A percentile compares a stretch with the other conserved stretches of the same genome.
Evolutionary conservation across 805 yeast species (phyloP).

Genomic region (Saturnispora sekii): DNA sequence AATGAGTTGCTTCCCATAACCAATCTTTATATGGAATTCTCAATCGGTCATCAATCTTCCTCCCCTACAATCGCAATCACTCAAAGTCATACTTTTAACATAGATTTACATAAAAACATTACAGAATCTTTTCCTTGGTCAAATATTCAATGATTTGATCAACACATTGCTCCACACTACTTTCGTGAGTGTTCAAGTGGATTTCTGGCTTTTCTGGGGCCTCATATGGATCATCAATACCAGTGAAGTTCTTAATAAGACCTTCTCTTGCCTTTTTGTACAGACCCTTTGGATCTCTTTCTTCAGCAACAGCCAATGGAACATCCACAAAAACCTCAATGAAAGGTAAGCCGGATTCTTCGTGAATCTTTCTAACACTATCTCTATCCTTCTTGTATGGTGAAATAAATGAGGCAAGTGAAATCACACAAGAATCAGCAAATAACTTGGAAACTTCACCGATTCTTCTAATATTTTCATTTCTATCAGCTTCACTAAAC

Average conservation of each 20-base stretch:
- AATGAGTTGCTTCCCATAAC: neutral
- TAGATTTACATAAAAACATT: neutral
- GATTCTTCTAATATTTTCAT: slow-evolving; percentile 91
- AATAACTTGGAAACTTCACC: slow-evolving; percentile 90
- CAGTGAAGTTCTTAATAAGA: slow-evolving; percentile 86
- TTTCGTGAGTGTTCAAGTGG: slow-evolving; percentile 63
- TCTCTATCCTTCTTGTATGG: slow-evolving; percentile 84
- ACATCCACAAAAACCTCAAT: slow-evolving; percentile 90
- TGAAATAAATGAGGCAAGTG: slow-evolving; percentile 86
- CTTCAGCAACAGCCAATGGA: slow-evolving; percentile 88
- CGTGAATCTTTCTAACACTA: slow-evolving; percentile 78
- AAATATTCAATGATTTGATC: slow-evolving; percentile 60
- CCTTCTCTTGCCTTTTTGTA: slow-evolving; percentile 97
- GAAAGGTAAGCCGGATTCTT: slow-evolving; percentile 65
- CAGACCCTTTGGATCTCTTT: slow-evolving; percentile 95
- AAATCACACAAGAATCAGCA: slow-evolving; percentile 83
- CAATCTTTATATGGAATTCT: neutral
- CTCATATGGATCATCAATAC: slow-evolving; percentile 93
- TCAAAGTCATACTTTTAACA: neutral
- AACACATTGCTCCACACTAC: slow-evolving; percentile 75
- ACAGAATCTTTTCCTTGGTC: slow-evolving; percentile 13
- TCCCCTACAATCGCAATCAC: too few species aligned
- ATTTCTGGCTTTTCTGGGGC: slow-evolving; percentile 82
- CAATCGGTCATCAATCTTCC: too few species aligned
- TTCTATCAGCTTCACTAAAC: slow-evolving; percentile 82